Conservation (phyloP, 1,139 yeast genomes). For the Saccharomyces hybrid region DNA sequence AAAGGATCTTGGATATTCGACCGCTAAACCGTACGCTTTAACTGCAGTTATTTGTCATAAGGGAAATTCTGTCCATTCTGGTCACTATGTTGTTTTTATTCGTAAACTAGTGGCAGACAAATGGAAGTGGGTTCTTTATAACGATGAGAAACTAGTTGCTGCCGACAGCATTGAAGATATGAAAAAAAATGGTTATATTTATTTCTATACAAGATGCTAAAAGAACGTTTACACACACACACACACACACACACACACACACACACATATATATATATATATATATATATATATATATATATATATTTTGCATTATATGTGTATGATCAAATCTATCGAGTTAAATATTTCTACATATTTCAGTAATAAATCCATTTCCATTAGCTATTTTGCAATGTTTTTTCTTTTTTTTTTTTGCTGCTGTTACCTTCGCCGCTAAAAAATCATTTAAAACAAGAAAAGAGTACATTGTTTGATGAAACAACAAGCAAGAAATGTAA, state of each 20-base stretch:
- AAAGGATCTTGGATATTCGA: conserved; percentile 27
- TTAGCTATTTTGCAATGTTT: background rate
- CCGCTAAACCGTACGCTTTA: conserved; percentile 41
- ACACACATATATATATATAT: no score
- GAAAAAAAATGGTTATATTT: conserved; percentile 56
- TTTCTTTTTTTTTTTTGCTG: background rate
- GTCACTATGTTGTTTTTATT: conserved; percentile 87
- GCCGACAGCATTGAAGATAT: conserved; percentile 53
- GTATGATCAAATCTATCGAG: background rate
- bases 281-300: background rate
- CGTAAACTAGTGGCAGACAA: conserved; percentile 38
- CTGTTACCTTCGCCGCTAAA: background rate
- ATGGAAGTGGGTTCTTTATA: conserved; percentile 73
- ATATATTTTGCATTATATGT: background rate
- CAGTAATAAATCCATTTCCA: background rate
- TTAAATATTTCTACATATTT: background rate
- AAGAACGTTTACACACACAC: no score
- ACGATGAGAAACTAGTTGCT: conserved; percentile 86
- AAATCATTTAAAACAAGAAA: background rate
- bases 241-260: no score
- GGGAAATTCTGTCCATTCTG: conserved; percentile 90
- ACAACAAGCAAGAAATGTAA: background rate
- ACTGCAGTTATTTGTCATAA: conserved; percentile 84
- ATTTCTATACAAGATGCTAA: conserved; percentile 26
- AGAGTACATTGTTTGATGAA: background rate